phyloP scores from a whole-genome alignment of 2,329 filamentous ascomycete genomes.

The Neonectria neomacrospora region DNA sequence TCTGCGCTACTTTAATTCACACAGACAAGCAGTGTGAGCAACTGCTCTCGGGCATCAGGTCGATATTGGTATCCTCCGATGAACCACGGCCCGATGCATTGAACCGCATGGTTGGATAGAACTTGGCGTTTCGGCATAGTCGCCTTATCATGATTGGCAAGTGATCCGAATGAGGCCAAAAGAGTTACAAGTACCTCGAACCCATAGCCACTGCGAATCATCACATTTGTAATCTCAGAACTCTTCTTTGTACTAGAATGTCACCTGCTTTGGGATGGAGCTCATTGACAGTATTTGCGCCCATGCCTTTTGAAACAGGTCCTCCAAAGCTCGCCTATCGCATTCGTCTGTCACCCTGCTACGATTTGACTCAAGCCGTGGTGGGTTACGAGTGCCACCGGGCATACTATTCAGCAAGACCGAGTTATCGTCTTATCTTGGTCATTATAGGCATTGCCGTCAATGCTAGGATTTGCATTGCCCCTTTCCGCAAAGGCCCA shows the following conservation, averaged over 20 bases:
- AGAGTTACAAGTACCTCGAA: background rate
- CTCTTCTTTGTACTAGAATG: too few species aligned
- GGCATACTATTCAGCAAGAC: background rate
- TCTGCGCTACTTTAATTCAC: background rate
- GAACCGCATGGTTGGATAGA: too few species aligned
- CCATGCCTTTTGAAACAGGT: background rate
- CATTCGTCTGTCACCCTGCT: background rate
- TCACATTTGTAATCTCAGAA: background rate
- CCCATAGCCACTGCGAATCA: background rate
- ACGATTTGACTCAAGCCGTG: background rate
- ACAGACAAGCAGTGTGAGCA: background rate
- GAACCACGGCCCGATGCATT: background rate
- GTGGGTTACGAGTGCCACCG: background rate
- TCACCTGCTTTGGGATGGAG: background rate
- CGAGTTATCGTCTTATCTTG: background rate
- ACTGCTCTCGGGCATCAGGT: conserved; percentile 20
- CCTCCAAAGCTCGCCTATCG: background rate
- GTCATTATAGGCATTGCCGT: too few species aligned
- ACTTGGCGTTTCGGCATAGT: conserved; percentile 6
- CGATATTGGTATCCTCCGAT: conserved; percentile 20
- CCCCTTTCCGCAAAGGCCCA: too few species aligned
- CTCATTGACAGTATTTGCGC: background rate
- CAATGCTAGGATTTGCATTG: too few species aligned
- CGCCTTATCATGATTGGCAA: background rate
- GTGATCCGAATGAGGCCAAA: background rate